Base-by-base conservation (phyloP, 2,329 filamentous ascomycete genomes). In the Aspergillus japonicus region DNA sequence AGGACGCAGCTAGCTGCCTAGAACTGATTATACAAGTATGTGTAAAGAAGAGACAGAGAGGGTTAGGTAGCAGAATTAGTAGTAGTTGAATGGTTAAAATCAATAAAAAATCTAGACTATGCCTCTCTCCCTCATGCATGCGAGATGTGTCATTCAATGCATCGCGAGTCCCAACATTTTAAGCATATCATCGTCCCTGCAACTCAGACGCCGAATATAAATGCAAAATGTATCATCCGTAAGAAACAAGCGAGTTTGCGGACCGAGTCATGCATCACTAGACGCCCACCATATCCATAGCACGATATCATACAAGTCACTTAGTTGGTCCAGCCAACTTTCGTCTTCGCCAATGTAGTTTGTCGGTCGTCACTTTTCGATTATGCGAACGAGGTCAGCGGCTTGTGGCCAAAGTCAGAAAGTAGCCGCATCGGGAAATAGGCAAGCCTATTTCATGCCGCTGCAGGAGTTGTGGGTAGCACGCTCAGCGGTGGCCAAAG, bases 401-500 rank as follows among this genome's bases (percentile, higher is more conserved):
- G 14, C 33, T 16, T 12, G 14, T 35, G 11, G 26, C 3, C 26
- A 29, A 29, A 29, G 26, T 29, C 26, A 29, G 26, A 8, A 29
- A 29, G 26, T 16, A 35, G 5, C 12, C 33, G 33, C 33, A 16
- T 35, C 33, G 5, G 14, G 12, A 35, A 12, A 5, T 16, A 16
- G 12, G 33, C 33, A 16, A 35, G 33, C 33, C 33, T 35, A 16
- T 35, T 35, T 16, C 33, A 35, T 10, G 33, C 33, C 33, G 33
- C 7, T 29, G 26, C 14, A 16, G 5, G 12, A 35, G 12, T 35
- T 10, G 33, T 4, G 26, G 26, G 26, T 29, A 29, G 26, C 26
- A 29, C 8, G 26, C 47, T 77, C 69, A 84, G 63, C 79, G 75
- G 72, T 85, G 83, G 11, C 82, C 83, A 66, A 83, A 81, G 58